Evolutionary conservation across 202 grass and related monocot genomes (phyloP).

Genomic region (Zizania palustris): DNA sequence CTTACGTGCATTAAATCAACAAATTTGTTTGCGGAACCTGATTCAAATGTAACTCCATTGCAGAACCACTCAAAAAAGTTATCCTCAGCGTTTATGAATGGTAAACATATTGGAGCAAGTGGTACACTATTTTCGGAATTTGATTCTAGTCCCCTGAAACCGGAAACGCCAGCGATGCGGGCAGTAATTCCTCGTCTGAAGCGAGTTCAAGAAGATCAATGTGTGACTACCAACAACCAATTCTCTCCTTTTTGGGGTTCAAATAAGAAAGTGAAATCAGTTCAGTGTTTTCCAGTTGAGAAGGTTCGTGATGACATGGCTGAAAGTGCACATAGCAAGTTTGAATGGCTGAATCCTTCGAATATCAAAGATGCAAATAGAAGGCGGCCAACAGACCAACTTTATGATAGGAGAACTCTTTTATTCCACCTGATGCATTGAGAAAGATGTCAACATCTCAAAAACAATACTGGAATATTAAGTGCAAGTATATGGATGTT

Average conservation of each 20-base stretch:
- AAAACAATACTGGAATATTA: conserved; percentile 96
- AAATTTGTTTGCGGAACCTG: conserved; percentile 44
- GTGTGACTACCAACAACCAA: conserved; percentile 24
- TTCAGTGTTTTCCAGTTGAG: conserved; percentile 31
- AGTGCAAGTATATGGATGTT: conserved; percentile 91
- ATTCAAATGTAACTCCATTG: conserved; percentile 48
- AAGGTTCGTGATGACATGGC: conserved; percentile 42
- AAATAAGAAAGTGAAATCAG: conserved; percentile 69
- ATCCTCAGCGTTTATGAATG: conserved; percentile 19
- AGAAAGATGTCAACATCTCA: conserved; percentile 96
- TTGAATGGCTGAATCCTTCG: conserved; percentile 83
- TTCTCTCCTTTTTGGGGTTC: conserved; percentile 43
- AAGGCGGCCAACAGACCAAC: conserved; percentile 63
- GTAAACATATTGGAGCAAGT: conserved; percentile 33
- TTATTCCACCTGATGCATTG: conserved; percentile 82
- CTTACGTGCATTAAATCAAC: conserved; percentile 48
- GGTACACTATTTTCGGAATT: conserved; percentile 41
- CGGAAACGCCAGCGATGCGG: conserved; percentile 72
- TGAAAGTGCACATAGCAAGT: conserved; percentile 73
- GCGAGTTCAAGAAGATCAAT: conserved; percentile 63
- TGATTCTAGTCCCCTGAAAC: conserved; percentile 58
- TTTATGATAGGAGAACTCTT: conserved; percentile 86
- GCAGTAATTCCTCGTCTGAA: conserved; percentile 64
- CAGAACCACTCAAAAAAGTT: conserved; percentile 34
- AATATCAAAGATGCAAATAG: conserved; percentile 82